Evolutionary conservation across 2,329 filamentous ascomycete genomes (phyloP), one percentile per base, ranked within the genome.

Genomic region (Nothomitra cinnamomea): DNA sequence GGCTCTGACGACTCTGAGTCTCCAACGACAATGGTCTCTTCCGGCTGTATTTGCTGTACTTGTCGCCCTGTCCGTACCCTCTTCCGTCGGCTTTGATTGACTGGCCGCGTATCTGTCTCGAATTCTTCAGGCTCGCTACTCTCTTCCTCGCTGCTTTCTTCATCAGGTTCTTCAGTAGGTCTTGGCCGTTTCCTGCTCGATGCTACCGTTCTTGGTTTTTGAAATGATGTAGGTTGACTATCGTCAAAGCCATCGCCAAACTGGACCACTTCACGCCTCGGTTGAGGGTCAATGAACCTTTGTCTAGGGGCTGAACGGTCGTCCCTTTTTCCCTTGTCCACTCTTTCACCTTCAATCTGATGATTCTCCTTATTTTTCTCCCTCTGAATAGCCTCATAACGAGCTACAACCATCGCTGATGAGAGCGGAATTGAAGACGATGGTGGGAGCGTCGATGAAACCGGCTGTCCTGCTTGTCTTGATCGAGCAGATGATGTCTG

Each of bases 231-330:
- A 15, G 57, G 50, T 51, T 64, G 61, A 32, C 58, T 61, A 17
- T 60, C 59, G 17, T 66, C 59, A 24, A 66, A 65, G 3, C 61
- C 64, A 12, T 67, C 65, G 3, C 65, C 66, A 53, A 67, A 72
- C 7, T 63, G 61, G 13, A 72, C 59, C 12, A 66, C 62, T 22
- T 61, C 56, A 6, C 68, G 70, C 51, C 62, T 63, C 0, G 58
- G 47, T 53, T 73, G 71, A 13, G 60, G 65, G 28, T 71, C 69
- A 35, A 70, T 65, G 41, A 72, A 64, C 32, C 53, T 56, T 43
- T 55, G 56, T 41, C 13, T 43, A 7, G 50, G 10, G 8, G 32
- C n/a, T 45, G 17, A 13, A 19, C 13, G 17, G 13, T 13, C 41
- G 41, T 45, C 41, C 4, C 41, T 4, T 13, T 45, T 24, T 19